Conservation (phyloP, 306 rosid genomes). For the Begonia loranthoides region DNA sequence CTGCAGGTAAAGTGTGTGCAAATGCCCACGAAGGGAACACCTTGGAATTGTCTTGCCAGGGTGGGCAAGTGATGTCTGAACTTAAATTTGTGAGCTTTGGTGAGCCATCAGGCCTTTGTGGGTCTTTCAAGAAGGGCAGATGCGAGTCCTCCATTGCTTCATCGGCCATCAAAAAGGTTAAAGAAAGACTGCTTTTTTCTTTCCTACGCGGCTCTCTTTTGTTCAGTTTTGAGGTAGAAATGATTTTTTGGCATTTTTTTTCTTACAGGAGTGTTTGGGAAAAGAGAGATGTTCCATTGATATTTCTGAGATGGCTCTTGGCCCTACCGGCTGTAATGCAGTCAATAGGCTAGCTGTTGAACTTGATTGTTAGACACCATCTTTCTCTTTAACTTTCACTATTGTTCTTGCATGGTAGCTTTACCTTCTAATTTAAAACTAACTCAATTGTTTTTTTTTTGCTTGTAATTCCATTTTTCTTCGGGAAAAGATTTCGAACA, state of each 20-base stretch:
- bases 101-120: constrained; percentile 30
- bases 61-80: constrained; percentile 15
- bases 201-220: no score
- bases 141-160: constrained; percentile 16
- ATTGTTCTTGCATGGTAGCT: no score
- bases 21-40: constrained; percentile 20
- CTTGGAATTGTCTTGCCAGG: constrained; percentile 30
- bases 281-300: constrained; percentile 24
- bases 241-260: no score
- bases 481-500: no score
- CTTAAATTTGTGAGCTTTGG: constrained; percentile 40
- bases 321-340: constrained; percentile 14
- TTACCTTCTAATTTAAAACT: no score
- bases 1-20: constrained; percentile 18
- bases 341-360: constrained; percentile 37
- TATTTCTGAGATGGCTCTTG: constrained; percentile 24
- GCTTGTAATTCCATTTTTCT: no score
- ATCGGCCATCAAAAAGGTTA: constrained; percentile 9
- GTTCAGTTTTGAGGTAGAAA: no score
- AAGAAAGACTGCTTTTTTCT: no score
- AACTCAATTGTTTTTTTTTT: no score
- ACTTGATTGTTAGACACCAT: constrained; percentile 19
- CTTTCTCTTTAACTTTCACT: no score
- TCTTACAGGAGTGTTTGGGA: constrained; percentile 30
- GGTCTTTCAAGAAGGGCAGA: constrained; percentile 24